These are phyloP conservation scores for Polyplosphaeria fusca DNA, from an alignment of 495 filamentous ascomycete genomes.

Conservation along the genomic window DNA sequence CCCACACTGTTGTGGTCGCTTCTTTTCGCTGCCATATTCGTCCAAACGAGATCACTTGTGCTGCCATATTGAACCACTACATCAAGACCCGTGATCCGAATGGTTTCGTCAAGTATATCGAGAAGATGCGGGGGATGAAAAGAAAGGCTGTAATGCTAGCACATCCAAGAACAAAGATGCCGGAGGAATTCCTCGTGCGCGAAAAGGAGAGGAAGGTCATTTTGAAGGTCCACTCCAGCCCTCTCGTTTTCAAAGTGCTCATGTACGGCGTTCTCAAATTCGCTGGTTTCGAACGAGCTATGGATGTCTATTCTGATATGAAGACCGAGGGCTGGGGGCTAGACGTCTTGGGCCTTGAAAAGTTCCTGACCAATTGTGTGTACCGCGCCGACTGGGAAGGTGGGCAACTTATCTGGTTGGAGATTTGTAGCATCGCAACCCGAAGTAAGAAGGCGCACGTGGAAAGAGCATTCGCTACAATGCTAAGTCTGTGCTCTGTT, in stretches of 20 bases:
- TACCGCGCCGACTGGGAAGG: constrained; percentile 29
- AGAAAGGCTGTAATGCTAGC: constrained; percentile 35
- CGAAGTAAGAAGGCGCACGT: constrained; percentile 3
- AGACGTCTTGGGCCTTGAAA: constrained; percentile 27
- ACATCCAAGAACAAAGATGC: constrained; percentile 34
- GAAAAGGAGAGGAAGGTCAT: constrained; percentile 32
- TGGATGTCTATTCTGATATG: constrained; percentile 37
- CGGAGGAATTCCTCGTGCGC: constrained; percentile 25
- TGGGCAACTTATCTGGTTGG: constrained; percentile 34
- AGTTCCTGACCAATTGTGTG: constrained; percentile 36
- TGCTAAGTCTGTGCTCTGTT: constrained; percentile 23
- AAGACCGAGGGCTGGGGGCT: constrained; percentile 41
- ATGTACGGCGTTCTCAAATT: constrained; percentile 39
- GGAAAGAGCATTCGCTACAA: constrained; percentile 10
- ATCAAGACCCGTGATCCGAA: constrained; percentile 29
- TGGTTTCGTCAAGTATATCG: constrained; percentile 31
- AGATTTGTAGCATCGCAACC: constrained; percentile 23
- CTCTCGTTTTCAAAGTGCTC: constrained; percentile 35
- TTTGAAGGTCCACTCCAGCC: constrained; percentile 38
- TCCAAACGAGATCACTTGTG: constrained; percentile 54
- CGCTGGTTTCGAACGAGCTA: constrained; percentile 34
- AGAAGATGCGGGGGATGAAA: constrained; percentile 35
- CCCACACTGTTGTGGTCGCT: constrained; percentile 53
- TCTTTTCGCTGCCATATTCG: constrained; percentile 48
- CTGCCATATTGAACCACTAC: constrained; percentile 56